Conservation (phyloP, 176 grass and related monocot genomes). For the Carex scoparia region DNA sequence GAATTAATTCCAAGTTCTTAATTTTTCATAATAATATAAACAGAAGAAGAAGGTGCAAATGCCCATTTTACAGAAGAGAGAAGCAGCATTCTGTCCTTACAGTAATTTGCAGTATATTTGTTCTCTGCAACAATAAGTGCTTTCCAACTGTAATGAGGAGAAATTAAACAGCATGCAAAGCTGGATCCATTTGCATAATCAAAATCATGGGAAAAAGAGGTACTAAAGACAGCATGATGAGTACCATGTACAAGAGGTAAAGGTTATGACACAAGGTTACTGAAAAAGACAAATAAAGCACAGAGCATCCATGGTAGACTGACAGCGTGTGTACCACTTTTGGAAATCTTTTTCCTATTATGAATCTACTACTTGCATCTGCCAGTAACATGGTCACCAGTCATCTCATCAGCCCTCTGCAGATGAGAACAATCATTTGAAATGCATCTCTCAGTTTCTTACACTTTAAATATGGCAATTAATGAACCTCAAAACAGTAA, state of each 20-base stretch:
- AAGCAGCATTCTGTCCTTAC: neutral
- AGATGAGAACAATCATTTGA: constrained; percentile 1
- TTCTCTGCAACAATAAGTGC: neutral
- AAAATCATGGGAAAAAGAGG: neutral
- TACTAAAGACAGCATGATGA: neutral
- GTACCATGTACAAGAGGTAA: neutral
- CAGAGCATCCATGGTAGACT: neutral
- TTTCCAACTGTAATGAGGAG: neutral
- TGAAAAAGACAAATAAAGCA: neutral
- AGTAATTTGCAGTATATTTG: neutral
- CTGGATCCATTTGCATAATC: neutral
- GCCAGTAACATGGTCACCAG: neutral
- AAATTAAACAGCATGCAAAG: neutral
- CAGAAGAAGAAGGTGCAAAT: neutral
- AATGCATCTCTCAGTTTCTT: neutral
- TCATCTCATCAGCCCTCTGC: neutral
- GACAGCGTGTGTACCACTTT: neutral
- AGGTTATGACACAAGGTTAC: neutral
- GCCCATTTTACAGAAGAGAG: neutral
- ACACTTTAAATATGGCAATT: neutral
- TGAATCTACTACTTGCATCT: neutral
- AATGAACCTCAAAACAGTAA: neutral
- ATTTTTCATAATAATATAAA: neutral
- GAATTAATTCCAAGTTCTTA: neutral
- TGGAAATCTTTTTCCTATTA: neutral